phyloP scores from a whole-genome alignment of 2,329 filamentous ascomycete species.

The Clarireedia monteithiana region DNA sequence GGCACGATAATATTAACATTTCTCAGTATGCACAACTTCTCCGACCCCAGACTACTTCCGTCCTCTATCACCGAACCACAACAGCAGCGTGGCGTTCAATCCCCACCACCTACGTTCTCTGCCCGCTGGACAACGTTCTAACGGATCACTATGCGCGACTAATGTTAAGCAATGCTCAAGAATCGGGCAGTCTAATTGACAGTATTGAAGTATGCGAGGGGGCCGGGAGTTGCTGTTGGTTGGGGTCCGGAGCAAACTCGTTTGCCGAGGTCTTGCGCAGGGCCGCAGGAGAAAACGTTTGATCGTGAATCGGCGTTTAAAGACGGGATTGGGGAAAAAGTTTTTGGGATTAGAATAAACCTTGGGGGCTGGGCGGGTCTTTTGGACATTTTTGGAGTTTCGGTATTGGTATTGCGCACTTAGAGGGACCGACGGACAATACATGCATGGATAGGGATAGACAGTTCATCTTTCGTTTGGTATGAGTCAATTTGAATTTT shows the following conservation, averaged over 20 bases:
- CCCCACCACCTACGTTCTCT: slow-evolving; percentile 22
- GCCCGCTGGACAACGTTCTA: slow-evolving; percentile 17
- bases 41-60: slow-evolving; percentile 12
- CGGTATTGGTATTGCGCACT: no score
- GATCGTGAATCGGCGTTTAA: not conserved
- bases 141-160: slow-evolving; percentile 17
- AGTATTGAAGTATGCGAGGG: slow-evolving; percentile 18
- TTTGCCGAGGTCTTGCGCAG: slow-evolving; percentile 1
- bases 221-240: slow-evolving; percentile 13
- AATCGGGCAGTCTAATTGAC: slow-evolving; percentile 19
- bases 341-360: no score
- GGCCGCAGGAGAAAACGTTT: slow-evolving; percentile 5
- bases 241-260: slow-evolving; percentile 7
- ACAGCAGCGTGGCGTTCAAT: slow-evolving; percentile 25
- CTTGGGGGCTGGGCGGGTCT: no score
- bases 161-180: slow-evolving; percentile 17
- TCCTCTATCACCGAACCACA: slow-evolving; percentile 12
- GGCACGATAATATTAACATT: slow-evolving; percentile 19
- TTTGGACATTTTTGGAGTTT: no score
- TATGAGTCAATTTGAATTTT: no score
- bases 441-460: no score
- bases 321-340: not conserved
- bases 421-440: no score
- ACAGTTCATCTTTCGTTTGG: no score
- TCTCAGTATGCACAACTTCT: slow-evolving; percentile 29